Percentiles rank a stretch among this genome's conserved stretches.
These are phyloP conservation scores for Rhizopogon salebrosus DNA, from an alignment of 768 basidiomycete species.

Conservation along the genomic window DNA sequence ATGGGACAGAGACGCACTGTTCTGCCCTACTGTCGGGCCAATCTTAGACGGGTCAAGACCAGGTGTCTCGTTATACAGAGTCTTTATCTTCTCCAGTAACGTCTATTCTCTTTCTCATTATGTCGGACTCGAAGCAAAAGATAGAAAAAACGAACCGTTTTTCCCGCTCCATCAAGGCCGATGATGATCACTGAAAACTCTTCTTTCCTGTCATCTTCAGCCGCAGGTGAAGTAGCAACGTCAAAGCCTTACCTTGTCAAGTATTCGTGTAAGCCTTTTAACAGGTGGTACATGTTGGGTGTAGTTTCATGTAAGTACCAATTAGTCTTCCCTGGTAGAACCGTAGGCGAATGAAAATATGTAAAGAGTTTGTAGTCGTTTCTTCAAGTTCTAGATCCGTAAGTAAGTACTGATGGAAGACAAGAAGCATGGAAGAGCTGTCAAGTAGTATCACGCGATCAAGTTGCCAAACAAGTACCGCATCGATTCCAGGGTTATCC, in stretches of 20 bases:
- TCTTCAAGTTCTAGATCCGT: no score
- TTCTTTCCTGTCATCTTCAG: conserved; percentile 53
- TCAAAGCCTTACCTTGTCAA: conserved; percentile 58
- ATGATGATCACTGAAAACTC: conserved; percentile 95
- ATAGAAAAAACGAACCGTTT: conserved; percentile 52
- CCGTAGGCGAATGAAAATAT: no score
- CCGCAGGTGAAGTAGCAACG: not conserved
- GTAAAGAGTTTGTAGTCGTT: no score
- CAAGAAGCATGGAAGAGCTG: no score
- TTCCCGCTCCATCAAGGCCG: conserved; percentile 89
- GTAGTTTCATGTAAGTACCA: no score
- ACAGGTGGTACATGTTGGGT: conserved; percentile 79
- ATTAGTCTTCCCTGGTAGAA: no score
- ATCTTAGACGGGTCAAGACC: conserved; percentile 92
- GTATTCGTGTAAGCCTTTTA: conserved; percentile 88
- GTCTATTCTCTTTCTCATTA: conserved; percentile 42
- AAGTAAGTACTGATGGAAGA: no score
- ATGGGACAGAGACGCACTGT: conserved; percentile 55
- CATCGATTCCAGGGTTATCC: no score
- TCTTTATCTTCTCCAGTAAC: conserved; percentile 90
- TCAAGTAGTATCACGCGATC: no score
- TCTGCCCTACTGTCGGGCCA: conserved; percentile 94
- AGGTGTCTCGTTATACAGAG: conserved; percentile 79
- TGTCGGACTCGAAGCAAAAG: conserved; percentile 1
- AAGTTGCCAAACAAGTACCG: no score